Base-by-base conservation (phyloP, 768 basidiomycete genomes). In the Daedaleopsis nitida region DNA sequence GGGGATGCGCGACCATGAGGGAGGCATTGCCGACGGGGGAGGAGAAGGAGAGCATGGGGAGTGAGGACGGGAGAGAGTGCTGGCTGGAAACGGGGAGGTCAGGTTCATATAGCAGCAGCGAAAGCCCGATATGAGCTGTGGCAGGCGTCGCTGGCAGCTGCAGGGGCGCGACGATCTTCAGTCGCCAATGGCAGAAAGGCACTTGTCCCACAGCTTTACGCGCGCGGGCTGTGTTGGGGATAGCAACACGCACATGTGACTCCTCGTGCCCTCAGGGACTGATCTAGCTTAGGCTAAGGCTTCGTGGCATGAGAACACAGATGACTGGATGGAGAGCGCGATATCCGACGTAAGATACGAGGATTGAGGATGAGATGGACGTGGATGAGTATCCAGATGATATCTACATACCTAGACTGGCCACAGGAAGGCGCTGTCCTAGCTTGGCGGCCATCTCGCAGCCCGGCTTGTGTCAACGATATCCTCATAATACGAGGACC, bases 1-100 rank as follows among this genome's bases (percentile, higher is more conserved):
- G 27, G 39, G 39, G 56, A 4, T 54, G n/a, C 5, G 58, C 58
- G 19, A 57, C 59, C 49, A 58, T 44, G 42, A 56, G 59, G 11
- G 59, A 45, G 7, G 59, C 43, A 13, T 54, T 44, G 24, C 49
- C 48, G 42, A 34, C 34, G 52, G 65, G 59, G 27, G 62, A 49
- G 47, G 59, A 45, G 57, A 66, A 61, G 34, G 65, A 42, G 42
- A 63, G 51, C 65, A 66, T 66, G 42, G 56, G 42, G 54, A 17
- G 54, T 52, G 60, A 45, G 44, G 50, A 37, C 53, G 51, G 57
- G 61, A 56, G 24, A 44, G 32, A 16, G 55, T 56, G 32, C 39
- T 47, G 45, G 21, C 27, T 38, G 21, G 27, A 43, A 5, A 32
- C 17, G 24, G 59, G 14, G 13, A 32, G 48, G 24, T 27, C 23